These are phyloP conservation scores for Monilinia laxa DNA, from an alignment of 2,329 filamentous ascomycete genomes.

Conservation along the genomic window DNA sequence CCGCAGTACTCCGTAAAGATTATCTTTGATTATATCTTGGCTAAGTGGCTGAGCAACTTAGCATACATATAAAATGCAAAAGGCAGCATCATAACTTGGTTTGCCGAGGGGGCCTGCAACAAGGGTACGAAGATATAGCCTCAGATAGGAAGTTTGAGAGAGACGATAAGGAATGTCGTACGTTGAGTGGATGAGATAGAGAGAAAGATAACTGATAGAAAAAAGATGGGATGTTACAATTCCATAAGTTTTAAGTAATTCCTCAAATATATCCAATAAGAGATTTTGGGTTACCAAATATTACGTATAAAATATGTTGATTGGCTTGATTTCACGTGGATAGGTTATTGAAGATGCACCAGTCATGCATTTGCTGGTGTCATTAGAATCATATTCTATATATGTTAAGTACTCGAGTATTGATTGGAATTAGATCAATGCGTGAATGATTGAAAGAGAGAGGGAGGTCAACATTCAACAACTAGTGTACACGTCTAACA, in stretches of 20 bases:
- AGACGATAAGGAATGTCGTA: slow-evolving; percentile 16
- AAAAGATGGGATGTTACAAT: slow-evolving; percentile 9
- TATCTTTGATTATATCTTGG: neutral
- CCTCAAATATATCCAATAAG: slow-evolving; percentile 3
- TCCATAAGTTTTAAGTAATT: slow-evolving; percentile 18
- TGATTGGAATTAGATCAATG: slow-evolving; percentile 5
- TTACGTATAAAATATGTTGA: slow-evolving; percentile 24
- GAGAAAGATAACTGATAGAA: slow-evolving; percentile 8
- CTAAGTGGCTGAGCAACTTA: slow-evolving; percentile 16
- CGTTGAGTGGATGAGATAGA: slow-evolving; percentile 15
- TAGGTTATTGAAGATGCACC: neutral
- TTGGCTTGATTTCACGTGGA: slow-evolving; percentile 10
- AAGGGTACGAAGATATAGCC: neutral
- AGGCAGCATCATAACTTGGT: slow-evolving; percentile 5
- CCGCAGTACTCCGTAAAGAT: too few species aligned
- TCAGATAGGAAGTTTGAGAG: slow-evolving; percentile 8
- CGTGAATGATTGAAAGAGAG: neutral
- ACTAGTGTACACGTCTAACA: too few species aligned
- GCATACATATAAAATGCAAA: neutral
- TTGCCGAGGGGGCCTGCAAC: neutral
- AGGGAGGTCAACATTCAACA: neutral
- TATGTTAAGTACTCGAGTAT: too few species aligned
- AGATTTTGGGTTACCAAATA: slow-evolving; percentile 14
- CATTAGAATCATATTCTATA: slow-evolving; percentile 5
- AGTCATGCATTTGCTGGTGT: slow-evolving; percentile 21